These are phyloP conservation scores for Henningerozyma blattae DNA, from an alignment of 805 yeast genomes.

Conservation along the genomic window DNA sequence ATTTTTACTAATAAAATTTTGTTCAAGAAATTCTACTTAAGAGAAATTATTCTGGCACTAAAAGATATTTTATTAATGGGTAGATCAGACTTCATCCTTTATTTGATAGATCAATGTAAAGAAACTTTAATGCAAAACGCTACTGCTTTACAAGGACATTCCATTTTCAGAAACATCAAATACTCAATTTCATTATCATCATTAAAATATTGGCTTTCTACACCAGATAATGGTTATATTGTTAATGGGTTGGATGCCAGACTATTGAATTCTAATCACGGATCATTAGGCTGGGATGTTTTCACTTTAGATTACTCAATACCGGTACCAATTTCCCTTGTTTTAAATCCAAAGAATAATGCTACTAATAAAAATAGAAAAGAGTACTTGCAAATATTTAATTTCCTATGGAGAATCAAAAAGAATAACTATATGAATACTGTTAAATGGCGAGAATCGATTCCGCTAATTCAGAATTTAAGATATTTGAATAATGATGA, in stretches of 20 bases:
- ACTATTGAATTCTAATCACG: constrained; percentile 59
- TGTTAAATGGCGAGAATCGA: constrained; percentile 33
- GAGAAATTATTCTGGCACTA: constrained; percentile 45
- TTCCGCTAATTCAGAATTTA: constrained; percentile 21
- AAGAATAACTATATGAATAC: constrained; percentile 45
- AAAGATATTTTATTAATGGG: constrained; percentile 59
- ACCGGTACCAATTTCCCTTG: constrained; percentile 38
- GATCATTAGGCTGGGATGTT: constrained; percentile 81
- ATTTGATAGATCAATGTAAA: constrained; percentile 44
- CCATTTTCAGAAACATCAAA: constrained; percentile 49
- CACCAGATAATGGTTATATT: constrained; percentile 27
- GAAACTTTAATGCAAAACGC: constrained; percentile 49
- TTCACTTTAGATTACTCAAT: constrained; percentile 73
- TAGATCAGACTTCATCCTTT: constrained; percentile 72
- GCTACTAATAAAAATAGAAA: constrained; percentile 33
- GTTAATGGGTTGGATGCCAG: constrained; percentile 67
- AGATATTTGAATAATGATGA: constrained; percentile 9
- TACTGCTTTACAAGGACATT: constrained; percentile 47
- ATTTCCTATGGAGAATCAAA: constrained; percentile 71
- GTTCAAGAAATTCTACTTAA: constrained; percentile 35
- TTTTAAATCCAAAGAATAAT: constrained; percentile 40
- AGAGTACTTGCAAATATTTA: constrained; percentile 70
- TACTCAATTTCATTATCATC: constrained; percentile 52
- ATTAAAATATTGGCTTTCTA: constrained; percentile 27
- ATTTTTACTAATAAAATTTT: constrained; percentile 39